phyloP scores from a whole-genome alignment of 345 rosid genomes.

The Schrenkiella parvula region DNA sequence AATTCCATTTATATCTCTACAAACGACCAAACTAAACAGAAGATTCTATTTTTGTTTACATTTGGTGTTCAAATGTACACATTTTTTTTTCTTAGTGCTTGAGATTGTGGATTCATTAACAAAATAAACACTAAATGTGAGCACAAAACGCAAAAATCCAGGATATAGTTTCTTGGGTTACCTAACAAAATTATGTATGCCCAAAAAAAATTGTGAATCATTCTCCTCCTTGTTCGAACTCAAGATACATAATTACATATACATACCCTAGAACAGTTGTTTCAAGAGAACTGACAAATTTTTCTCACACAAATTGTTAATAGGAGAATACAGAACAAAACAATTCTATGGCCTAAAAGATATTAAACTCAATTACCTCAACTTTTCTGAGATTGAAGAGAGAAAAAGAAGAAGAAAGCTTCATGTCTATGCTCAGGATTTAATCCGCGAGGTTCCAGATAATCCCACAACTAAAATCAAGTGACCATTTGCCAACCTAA shows the following conservation, averaged over 20 bases:
- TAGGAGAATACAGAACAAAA: not conserved
- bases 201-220: not conserved
- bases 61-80: too few species aligned
- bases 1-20: too few species aligned
- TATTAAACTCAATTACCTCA: constrained; percentile 3
- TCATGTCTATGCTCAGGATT: not conserved
- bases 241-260: constrained; percentile 16
- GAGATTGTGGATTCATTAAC: too few species aligned
- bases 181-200: not conserved
- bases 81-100: too few species aligned
- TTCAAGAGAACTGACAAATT: not conserved
- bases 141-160: too few species aligned
- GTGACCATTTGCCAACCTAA: not conserved
- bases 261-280: not conserved
- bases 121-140: too few species aligned
- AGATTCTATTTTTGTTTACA: too few species aligned
- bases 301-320: not conserved
- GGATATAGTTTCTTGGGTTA: constrained; percentile 30
- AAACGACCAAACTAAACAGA: too few species aligned
- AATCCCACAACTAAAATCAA: constrained; percentile 13
- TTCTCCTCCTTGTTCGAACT: not conserved
- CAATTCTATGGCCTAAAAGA: not conserved
- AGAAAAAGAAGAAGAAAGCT: not conserved
- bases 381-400: constrained; percentile 6
- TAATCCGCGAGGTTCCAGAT: not conserved